A percentile compares a stretch with the other conserved stretches of the same genome.
phyloP scores from a whole-genome alignment of 139 green algal genomes.

The Axilococcus clingmanii region DNA sequence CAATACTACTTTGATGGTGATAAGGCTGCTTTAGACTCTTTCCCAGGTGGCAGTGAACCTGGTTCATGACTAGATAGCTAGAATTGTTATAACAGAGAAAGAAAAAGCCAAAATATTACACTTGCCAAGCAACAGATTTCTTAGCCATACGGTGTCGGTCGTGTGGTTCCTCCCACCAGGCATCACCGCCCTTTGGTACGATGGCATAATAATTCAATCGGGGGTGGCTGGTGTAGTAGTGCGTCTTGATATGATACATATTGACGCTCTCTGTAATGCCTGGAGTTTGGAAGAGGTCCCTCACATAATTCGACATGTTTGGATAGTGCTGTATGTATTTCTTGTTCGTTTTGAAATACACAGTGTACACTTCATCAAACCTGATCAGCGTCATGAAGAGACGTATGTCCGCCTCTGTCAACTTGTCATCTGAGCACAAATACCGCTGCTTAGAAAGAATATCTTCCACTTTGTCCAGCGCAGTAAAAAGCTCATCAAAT shows the following conservation, averaged over 20 bases:
- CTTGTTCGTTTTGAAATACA: slow-evolving; percentile 96
- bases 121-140: slow-evolving; percentile 3
- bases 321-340: slow-evolving; percentile 41
- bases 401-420: slow-evolving; percentile 93
- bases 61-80: slow-evolving; percentile 25
- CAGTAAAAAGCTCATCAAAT: slow-evolving; percentile 59
- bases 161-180: slow-evolving; percentile 60
- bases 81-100: not conserved
- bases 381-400: slow-evolving; percentile 83
- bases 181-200: slow-evolving; percentile 43
- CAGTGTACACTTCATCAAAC: slow-evolving; percentile 50
- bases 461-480: slow-evolving; percentile 67
- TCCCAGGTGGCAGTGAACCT: slow-evolving; percentile 70
- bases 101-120: too few relatives aligned
- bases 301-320: slow-evolving; percentile 54
- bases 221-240: slow-evolving; percentile 77
- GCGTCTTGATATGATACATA: slow-evolving; percentile 87
- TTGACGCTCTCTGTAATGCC: slow-evolving; percentile 56
- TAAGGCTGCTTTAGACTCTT: slow-evolving; percentile 49
- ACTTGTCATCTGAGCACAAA: slow-evolving; percentile 53
- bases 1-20: slow-evolving; percentile 60
- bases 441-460: slow-evolving; percentile 74
- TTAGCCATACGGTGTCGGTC: slow-evolving; percentile 9
- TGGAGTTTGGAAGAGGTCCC: slow-evolving; percentile 72
- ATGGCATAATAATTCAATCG: slow-evolving; percentile 72